Base-by-base conservation (phyloP, 352 stramenopile genomes). In the Elongisporangium prolatum region DNA sequence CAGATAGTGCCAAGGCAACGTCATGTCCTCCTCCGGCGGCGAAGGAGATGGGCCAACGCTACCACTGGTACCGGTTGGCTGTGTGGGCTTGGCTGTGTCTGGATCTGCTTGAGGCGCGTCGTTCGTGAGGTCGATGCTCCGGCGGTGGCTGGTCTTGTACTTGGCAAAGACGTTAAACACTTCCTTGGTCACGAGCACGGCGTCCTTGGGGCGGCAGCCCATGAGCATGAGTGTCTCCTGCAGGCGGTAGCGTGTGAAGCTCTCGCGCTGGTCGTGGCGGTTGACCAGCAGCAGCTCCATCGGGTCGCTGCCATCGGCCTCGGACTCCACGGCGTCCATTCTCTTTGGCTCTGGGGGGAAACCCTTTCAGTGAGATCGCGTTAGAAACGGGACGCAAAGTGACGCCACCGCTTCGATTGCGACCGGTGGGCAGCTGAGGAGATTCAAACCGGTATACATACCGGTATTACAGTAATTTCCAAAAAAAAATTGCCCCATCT, bases 171-270 rank as follows among this genome's bases (percentile, higher is more conserved):
- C 59, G 0, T 56, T 60, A 40, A 93, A 93, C 21, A 88, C 79
- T 38, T 89, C 73, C 20, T 68, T 60, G n/a, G 83, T 92, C 24
- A 93, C 83, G 0, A 59, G 71, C 18, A 89, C 78, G 0, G 83
- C 83, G 61, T 95, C 85, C 49, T 88, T 88, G 3, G 77, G 74
- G 34, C 85, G 73, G 56, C 83, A 93, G 47, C 85, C 85, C 85
- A 95, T 95, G 63, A 95, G 77, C 77, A 92, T 92, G 48, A 95
- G 75, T 53, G 85, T 95, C 71, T 95, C 85, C 54, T 95, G 85
- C 52, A 95, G 60, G 2, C 85, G 77, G 57, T 95, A 92, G 22
- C 85, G 83, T 59, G 85, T 93, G 68, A 93, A 93, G 21, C 60
- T 71, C 71, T 93, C 81, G 64, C 66, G 64, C 38, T 58, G 50